Base-by-base conservation (phyloP, 768 basidiomycete genomes). In the Lentinula aciculospora region DNA sequence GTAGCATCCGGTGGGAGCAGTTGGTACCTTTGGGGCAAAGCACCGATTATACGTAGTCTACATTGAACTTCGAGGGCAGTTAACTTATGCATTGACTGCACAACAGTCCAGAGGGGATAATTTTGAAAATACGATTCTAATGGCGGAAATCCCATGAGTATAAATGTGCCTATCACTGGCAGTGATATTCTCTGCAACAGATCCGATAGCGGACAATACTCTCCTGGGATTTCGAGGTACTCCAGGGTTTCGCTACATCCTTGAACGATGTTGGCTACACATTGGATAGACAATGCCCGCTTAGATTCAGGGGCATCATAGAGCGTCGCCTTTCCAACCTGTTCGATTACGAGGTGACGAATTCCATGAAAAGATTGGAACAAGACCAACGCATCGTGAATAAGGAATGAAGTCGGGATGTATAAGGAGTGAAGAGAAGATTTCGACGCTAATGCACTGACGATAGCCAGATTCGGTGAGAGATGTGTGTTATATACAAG, bases 61-160 rank as follows among this genome's bases (percentile, higher is more conserved):
- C 49, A 58, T 8, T 40, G 50, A 34, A 58, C 42, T 17, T 58
- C 23, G 39, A 58, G 50, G n/a, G 25, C 36, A 9, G 25, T 37
- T 15, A 58, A 37, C 17, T 27, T 50, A 19, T 29, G 47, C 46
- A 50, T 58, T 7, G 47, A 50, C 25, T 37, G 34, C 28, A 58
- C 31, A 34, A 58, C 19, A 2, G 32, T 37, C 47, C 57, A 50
- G 32, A 58, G 47, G n/a, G 57, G 57, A 58, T 49, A 42, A 31
- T 48, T 32, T 19, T 40, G n/a, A 6, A 23, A 27, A 44, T 48
- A 23, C 25, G 19, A 34, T 12, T 51, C 32, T 17, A 58, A 25
- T 17, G 57, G 57, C 3, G 46, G 57, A 40, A 49, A 48, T 29
- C 57, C 57, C 39, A 6, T 50, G 7, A 58, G 36, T 5, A 48